Evolutionary conservation across 208 protist species (phyloP).

Genomic region (Acanthamoeba castellanii): DNA sequence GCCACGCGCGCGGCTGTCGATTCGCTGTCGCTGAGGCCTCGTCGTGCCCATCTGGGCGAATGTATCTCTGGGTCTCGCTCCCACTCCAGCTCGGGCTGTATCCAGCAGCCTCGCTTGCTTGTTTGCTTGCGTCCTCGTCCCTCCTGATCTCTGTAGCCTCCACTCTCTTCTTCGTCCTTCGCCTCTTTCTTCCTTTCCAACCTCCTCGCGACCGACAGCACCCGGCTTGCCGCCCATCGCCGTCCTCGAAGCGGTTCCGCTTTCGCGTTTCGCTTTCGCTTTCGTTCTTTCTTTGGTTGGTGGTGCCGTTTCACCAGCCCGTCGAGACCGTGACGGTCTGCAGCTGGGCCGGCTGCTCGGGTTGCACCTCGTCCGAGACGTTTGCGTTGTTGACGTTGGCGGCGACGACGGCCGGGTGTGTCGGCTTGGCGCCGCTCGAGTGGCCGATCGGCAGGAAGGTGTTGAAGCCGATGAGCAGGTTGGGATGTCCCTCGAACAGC

Average conservation of each 20-base stretch:
- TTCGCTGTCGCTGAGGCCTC: too few species aligned
- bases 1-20: too few species aligned
- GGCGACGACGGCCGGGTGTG: neutral
- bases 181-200: neutral
- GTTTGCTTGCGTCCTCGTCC: neutral
- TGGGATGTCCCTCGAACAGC: slow-evolving; percentile 66
- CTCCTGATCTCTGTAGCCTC: neutral
- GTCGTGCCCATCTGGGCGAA: too few species aligned
- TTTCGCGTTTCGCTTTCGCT: neutral
- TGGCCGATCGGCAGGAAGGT: slow-evolving; percentile 59
- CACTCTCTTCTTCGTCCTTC: neutral
- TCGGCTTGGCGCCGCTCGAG: neutral
- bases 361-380: neutral
- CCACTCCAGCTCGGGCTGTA: too few species aligned
- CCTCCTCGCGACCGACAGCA: neutral
- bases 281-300: neutral
- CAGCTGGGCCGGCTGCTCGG: neutral
- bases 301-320: neutral
- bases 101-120: too few species aligned
- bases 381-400: too few species aligned
- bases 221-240: neutral
- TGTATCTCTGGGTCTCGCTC: too few species aligned
- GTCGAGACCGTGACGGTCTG: neutral
- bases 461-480: slow-evolving; percentile 67
- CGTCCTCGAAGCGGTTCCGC: neutral